A percentile compares a stretch with the other conserved stretches of the same genome.
These are phyloP conservation scores for Mortierella hygrophila DNA, from an alignment of 192 early-diverging fungal genomes.

Conservation along the genomic window DNA sequence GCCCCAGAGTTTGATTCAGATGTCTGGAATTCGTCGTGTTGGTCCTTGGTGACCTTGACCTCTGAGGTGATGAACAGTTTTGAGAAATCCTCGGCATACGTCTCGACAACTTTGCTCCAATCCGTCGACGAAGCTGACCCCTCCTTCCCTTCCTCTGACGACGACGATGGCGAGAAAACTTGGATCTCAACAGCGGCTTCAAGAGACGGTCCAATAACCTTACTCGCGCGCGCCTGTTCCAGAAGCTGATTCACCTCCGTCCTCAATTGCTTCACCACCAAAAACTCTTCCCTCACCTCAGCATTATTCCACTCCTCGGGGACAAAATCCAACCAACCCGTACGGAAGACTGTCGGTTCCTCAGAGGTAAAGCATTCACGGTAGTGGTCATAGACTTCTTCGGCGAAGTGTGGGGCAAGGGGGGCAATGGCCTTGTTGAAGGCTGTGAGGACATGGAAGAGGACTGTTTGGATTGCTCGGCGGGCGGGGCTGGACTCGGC, in stretches of 20 bases:
- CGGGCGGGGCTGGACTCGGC: conserved; percentile 52
- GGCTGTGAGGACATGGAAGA: conserved; percentile 72
- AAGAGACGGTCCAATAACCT: conserved; percentile 30
- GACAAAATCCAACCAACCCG: conserved; percentile 22
- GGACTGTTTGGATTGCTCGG: conserved; percentile 72
- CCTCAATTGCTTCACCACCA: conserved; percentile 36
- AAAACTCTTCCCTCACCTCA: conserved; percentile 24
- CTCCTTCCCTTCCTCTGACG: not conserved
- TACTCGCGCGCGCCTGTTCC: conserved; percentile 39
- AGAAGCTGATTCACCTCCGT: conserved; percentile 31
- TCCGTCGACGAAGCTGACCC: no score
- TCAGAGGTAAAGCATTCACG: conserved; percentile 17
- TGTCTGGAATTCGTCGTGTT: not conserved
- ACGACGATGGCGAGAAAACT: not conserved
- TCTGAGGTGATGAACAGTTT: conserved; percentile 60
- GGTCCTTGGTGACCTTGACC: conserved; percentile 39
- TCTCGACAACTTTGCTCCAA: not conserved
- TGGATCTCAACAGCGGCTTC: conserved; percentile 40
- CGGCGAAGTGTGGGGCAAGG: conserved; percentile 42
- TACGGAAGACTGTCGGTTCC: conserved; percentile 29
- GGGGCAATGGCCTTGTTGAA: conserved; percentile 62
- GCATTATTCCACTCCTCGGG: conserved; percentile 28
- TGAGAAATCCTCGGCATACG: conserved; percentile 24
- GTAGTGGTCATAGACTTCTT: conserved; percentile 51
- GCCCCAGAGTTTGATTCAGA: not conserved